Evolutionary conservation across 805 yeast genomes (phyloP).

Genomic region (Nakazawaea wickerhamii): DNA sequence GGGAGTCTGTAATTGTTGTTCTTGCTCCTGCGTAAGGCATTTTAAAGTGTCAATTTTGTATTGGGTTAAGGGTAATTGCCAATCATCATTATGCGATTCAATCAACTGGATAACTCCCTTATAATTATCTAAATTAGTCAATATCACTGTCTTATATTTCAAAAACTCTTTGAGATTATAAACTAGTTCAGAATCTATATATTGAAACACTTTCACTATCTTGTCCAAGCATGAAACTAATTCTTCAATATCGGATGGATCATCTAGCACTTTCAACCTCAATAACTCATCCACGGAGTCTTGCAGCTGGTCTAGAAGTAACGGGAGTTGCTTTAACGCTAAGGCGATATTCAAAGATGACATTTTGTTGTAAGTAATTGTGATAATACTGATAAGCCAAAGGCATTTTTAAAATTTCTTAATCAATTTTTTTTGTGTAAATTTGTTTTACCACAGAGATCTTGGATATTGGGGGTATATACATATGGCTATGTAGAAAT

Average conservation of each 20-base stretch:
- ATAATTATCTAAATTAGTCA: background rate
- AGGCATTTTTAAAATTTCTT: too few species aligned
- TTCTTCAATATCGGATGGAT: background rate
- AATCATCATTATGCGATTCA: background rate
- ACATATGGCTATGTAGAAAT: too few species aligned
- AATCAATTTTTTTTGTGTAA: too few species aligned
- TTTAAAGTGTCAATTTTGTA: conserved; percentile 1
- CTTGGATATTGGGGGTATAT: too few species aligned
- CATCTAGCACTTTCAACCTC: conserved; percentile 7
- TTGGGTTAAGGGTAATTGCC: background rate
- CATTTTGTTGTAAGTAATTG: conserved; percentile 4
- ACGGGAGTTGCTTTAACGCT: conserved; percentile 4
- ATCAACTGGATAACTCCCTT: background rate
- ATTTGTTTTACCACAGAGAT: too few species aligned
- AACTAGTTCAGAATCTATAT: conserved; percentile 10
- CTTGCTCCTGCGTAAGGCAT: conserved; percentile 3
- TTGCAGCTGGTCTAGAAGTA: conserved; percentile 4
- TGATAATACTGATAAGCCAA: background rate
- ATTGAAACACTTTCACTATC: background rate
- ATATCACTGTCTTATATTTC: background rate
- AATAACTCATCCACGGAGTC: conserved; percentile 8
- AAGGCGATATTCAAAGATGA: conserved; percentile 5
- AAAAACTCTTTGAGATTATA: conserved; percentile 8
- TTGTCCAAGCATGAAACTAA: conserved; percentile 1
- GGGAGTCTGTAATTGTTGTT: background rate